Conservation (phyloP, 2,329 filamentous ascomycete species). For the Diaporthe batatas region DNA sequence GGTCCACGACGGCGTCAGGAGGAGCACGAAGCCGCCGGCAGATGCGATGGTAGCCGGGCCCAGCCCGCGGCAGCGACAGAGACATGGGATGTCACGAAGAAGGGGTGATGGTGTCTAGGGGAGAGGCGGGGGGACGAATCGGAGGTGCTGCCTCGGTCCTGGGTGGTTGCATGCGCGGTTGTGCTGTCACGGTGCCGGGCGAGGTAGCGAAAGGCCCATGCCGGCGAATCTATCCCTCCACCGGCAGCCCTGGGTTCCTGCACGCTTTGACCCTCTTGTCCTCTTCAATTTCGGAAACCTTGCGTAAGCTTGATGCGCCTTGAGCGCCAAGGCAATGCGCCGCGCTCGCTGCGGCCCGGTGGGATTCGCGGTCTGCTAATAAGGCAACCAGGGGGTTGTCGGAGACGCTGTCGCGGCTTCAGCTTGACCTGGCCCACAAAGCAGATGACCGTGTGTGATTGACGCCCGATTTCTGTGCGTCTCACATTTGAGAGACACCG, state of each 20-base stretch:
- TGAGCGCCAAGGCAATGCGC: slow-evolving; percentile 24
- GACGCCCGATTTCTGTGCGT: neutral
- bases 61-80: neutral
- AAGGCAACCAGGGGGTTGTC: neutral
- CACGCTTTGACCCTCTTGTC: slow-evolving; percentile 20
- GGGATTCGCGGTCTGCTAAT: neutral
- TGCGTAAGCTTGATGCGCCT: neutral
- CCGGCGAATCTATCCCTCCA: slow-evolving; percentile 6
- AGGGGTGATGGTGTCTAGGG: neutral
- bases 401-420: neutral
- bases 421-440: neutral
- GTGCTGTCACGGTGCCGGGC: neutral
- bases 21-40: neutral
- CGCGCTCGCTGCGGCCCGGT: neutral
- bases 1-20: slow-evolving; percentile 33
- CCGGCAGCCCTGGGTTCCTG: slow-evolving; percentile 7
- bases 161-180: no score
- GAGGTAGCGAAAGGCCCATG: neutral
- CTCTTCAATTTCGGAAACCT: neutral
- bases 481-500: neutral
- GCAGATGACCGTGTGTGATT: neutral
- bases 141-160: neutral
- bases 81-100: neutral
- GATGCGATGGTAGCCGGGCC: neutral
- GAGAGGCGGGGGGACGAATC: neutral